Conservation (phyloP, 805 yeast species). For the Torulaspora quercuum region DNA sequence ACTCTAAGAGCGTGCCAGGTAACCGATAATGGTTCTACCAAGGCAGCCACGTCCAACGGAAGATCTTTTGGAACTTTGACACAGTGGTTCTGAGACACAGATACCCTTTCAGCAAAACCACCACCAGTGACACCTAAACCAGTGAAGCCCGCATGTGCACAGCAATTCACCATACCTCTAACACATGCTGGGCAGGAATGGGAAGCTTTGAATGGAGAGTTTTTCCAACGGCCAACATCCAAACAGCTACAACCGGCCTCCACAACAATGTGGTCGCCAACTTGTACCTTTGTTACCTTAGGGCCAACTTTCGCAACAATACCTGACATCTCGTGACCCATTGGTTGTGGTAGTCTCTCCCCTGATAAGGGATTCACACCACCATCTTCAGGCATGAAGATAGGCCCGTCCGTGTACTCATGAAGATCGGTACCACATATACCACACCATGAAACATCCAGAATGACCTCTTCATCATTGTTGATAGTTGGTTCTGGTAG, state of each 20-base stretch:
- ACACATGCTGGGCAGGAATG: constrained; percentile 46
- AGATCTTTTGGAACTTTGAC: constrained; percentile 42
- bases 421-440: constrained; percentile 62
- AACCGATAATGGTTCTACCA: constrained; percentile 57
- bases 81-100: constrained; percentile 41
- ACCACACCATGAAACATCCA: constrained; percentile 50
- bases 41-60: constrained; percentile 53
- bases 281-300: constrained; percentile 43
- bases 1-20: constrained; percentile 54
- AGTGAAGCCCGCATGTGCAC: constrained; percentile 45
- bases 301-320: constrained; percentile 45
- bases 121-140: constrained; percentile 60
- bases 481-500: constrained; percentile 38
- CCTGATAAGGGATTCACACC: constrained; percentile 40
- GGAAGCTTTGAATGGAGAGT: constrained; percentile 15
- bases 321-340: constrained; percentile 57
- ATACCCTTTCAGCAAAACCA: constrained; percentile 49
- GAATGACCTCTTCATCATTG: constrained; percentile 39
- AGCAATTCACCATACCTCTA: constrained; percentile 50
- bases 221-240: constrained; percentile 42
- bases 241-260: constrained; percentile 59
- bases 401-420: constrained; percentile 55
- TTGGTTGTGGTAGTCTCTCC: constrained; percentile 40
- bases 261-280: constrained; percentile 58
- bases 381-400: constrained; percentile 47